Conservation (phyloP, 1,139 yeast species). For the Pichia sp. region DNA sequence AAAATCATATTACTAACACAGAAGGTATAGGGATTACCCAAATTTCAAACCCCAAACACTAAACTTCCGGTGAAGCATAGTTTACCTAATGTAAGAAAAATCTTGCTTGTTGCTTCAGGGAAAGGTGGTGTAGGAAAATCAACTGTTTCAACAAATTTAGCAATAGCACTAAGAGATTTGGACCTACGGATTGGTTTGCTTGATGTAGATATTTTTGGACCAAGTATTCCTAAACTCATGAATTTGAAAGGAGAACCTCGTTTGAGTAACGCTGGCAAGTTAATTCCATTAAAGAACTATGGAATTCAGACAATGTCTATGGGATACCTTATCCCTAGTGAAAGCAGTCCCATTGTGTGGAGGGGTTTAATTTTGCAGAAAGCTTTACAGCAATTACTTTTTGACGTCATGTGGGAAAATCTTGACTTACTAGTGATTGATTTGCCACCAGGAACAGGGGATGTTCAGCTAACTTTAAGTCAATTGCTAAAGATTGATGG, state of each 20-base stretch:
- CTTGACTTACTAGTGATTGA: constrained; percentile 69
- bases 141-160: constrained; percentile 57
- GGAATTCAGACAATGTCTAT: constrained; percentile 84
- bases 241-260: constrained; percentile 61
- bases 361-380: constrained; percentile 83
- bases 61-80: constrained; percentile 49
- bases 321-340: constrained; percentile 70
- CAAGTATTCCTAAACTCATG: constrained; percentile 59
- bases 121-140: constrained; percentile 44
- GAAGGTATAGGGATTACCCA: constrained; percentile 44
- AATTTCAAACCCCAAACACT: constrained; percentile 36
- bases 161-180: constrained; percentile 47
- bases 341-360: constrained; percentile 74
- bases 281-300: constrained; percentile 66
- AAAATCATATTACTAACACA: constrained; percentile 51
- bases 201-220: constrained; percentile 83
- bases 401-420: constrained; percentile 74
- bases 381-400: constrained; percentile 72
- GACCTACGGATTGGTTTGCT: constrained; percentile 62
- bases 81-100: constrained; percentile 54
- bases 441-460: constrained; percentile 93
- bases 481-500: constrained; percentile 75
- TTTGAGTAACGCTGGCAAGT: constrained; percentile 43
- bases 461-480: constrained; percentile 73
- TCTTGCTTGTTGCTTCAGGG: constrained; percentile 66